Conservation (phyloP, 2,329 filamentous ascomycete species). For the Eutypa lata region DNA sequence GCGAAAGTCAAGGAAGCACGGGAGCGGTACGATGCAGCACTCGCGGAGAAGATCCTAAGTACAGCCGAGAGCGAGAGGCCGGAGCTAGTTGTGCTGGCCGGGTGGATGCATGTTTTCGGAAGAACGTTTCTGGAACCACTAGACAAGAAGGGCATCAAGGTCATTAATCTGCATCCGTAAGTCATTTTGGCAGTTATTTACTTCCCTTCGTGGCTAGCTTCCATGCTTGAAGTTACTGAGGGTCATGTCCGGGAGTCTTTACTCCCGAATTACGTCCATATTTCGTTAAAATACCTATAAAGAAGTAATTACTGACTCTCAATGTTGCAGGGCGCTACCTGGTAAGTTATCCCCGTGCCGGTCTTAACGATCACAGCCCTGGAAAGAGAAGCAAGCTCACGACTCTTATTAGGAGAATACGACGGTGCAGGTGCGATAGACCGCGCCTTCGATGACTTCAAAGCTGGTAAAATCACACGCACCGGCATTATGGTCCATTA, state of each 20-base stretch:
- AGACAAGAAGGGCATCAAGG: constrained; percentile 55
- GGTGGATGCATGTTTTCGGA: constrained; percentile 84
- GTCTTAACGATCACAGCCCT: not conserved
- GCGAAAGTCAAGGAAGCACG: constrained; percentile 54
- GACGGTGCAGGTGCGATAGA: constrained; percentile 69
- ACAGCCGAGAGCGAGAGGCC: constrained; percentile 48
- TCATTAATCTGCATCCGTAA: constrained; percentile 88
- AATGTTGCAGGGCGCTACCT: too few relatives aligned
- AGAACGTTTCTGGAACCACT: constrained; percentile 68
- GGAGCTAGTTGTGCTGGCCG: constrained; percentile 75
- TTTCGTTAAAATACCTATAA: too few relatives aligned
- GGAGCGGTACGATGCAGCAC: constrained; percentile 68
- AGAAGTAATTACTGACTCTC: too few relatives aligned
- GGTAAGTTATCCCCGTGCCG: constrained; percentile 19
- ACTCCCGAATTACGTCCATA: too few relatives aligned
- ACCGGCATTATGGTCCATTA: constrained; percentile 92
- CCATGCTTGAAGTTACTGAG: too few relatives aligned
- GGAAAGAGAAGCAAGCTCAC: constrained; percentile 60
- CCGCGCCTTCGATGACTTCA: constrained; percentile 63
- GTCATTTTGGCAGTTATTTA: too few relatives aligned
- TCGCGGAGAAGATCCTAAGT: constrained; percentile 64
- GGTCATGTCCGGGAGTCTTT: too few relatives aligned
- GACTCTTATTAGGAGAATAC: constrained; percentile 57
- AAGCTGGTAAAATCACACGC: constrained; percentile 53
- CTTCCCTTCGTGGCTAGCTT: too few relatives aligned